phyloP scores from a whole-genome alignment of 2,329 filamentous ascomycete species.

The Penicillium aurantiogriseum region DNA sequence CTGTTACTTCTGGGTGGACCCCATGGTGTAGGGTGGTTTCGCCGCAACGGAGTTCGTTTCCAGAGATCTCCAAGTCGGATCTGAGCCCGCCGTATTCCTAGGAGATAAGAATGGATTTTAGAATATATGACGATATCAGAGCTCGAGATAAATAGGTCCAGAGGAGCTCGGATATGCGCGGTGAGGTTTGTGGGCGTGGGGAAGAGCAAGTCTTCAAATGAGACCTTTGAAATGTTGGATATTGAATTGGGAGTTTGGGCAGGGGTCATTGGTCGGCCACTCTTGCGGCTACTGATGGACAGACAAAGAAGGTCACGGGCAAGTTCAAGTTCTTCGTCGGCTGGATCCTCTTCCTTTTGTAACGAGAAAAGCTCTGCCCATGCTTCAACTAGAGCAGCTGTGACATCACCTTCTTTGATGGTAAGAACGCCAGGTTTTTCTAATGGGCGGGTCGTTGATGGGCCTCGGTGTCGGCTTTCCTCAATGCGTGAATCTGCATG shows the following conservation, averaged over 20 bases:
- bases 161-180: slow-evolving; percentile 71
- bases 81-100: slow-evolving; percentile 82
- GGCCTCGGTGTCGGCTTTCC: slow-evolving; percentile 63
- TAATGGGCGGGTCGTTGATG: slow-evolving; percentile 52
- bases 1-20: slow-evolving; percentile 63
- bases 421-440: slow-evolving; percentile 62
- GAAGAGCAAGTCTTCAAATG: slow-evolving; percentile 77
- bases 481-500: slow-evolving; percentile 79
- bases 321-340: slow-evolving; percentile 73
- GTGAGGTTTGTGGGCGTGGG: slow-evolving; percentile 70
- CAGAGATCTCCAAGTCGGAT: slow-evolving; percentile 81
- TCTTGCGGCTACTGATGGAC: slow-evolving; percentile 44
- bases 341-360: slow-evolving; percentile 72
- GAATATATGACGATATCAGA: slow-evolving; percentile 78
- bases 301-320: slow-evolving; percentile 75
- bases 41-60: slow-evolving; percentile 76
- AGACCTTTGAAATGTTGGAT: slow-evolving; percentile 44
- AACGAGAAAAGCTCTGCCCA: slow-evolving; percentile 78
- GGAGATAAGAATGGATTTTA: slow-evolving; percentile 79
- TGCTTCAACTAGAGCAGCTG: slow-evolving; percentile 70
- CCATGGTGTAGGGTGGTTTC: slow-evolving; percentile 72
- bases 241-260: slow-evolving; percentile 22
- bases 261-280: slow-evolving; percentile 28
- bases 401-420: slow-evolving; percentile 84
- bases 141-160: slow-evolving; percentile 81